Evolutionary conservation across 306 rosid species (phyloP).

Genomic region (Quercus engelmannii): DNA sequence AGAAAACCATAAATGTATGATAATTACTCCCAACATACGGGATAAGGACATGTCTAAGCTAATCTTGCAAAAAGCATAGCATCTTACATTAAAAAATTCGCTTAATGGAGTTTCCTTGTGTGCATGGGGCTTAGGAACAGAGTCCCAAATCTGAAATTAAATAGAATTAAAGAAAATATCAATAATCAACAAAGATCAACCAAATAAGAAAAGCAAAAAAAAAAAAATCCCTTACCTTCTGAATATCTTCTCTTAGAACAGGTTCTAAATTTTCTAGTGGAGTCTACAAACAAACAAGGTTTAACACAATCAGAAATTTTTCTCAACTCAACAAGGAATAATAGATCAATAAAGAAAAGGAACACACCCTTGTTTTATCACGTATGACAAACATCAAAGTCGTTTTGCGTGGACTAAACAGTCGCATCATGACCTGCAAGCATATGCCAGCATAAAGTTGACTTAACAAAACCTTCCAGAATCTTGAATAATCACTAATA

Average conservation of each 20-base stretch:
- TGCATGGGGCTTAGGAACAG: conserved; percentile 94
- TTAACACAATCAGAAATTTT: conserved; percentile 16
- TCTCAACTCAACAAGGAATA: conserved; percentile 6
- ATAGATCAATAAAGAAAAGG: conserved; percentile 1
- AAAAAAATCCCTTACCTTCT: conserved; percentile 55
- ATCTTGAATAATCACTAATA: conserved; percentile 3
- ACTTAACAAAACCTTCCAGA: neutral
- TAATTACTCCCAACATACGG: neutral
- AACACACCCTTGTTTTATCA: conserved; percentile 92
- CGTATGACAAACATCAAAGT: conserved; percentile 95
- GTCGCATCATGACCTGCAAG: conserved; percentile 96
- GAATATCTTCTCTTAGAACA: conserved; percentile 93
- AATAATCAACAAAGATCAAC: conserved; percentile 13
- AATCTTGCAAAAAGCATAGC: conserved; percentile 11
- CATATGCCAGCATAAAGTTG: conserved; percentile 19
- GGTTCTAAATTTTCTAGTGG: conserved; percentile 98
- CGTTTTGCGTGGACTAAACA: conserved; percentile 98
- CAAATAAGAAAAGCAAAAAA: conserved; percentile 15
- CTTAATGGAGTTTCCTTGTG: conserved; percentile 89
- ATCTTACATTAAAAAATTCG: conserved; percentile 84
- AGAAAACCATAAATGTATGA: conserved; percentile 20
- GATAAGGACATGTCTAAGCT: conserved; percentile 9
- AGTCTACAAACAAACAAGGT: conserved; percentile 51
- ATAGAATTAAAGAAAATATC: neutral
- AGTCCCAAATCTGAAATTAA: conserved; percentile 85